phyloP scores from a whole-genome alignment of 805 yeast species.

The Hemisphaericaspora nanyangensis region DNA sequence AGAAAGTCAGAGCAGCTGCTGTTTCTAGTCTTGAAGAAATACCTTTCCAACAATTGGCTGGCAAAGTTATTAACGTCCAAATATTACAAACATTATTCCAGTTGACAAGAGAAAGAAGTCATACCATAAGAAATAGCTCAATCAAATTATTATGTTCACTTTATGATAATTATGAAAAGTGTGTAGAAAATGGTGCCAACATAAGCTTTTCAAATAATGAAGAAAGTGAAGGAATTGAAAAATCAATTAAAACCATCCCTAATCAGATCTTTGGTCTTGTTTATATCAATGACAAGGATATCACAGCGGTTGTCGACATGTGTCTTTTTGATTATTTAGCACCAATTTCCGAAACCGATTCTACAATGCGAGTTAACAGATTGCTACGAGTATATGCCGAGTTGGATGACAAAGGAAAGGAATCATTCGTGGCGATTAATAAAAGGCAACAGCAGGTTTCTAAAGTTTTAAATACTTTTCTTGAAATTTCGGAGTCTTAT shows the following conservation, averaged over 20 bases:
- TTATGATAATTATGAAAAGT: slow-evolving; percentile 42
- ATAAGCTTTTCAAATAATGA: slow-evolving; percentile 24
- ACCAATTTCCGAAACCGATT: slow-evolving; percentile 47
- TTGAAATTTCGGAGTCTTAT: slow-evolving; percentile 47
- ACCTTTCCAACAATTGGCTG: slow-evolving; percentile 43
- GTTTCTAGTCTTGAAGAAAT: slow-evolving; percentile 42
- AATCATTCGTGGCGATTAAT: slow-evolving; percentile 65
- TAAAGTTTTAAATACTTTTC: slow-evolving; percentile 44
- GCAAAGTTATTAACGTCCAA: slow-evolving; percentile 42
- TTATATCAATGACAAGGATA: slow-evolving; percentile 67
- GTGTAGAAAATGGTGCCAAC: slow-evolving; percentile 2
- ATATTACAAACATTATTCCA: slow-evolving; percentile 55
- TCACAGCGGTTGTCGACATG: slow-evolving; percentile 63
- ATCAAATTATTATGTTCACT: slow-evolving; percentile 52
- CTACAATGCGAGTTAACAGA: slow-evolving; percentile 48
- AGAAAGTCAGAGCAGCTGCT: slow-evolving; percentile 62
- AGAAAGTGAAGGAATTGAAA: slow-evolving; percentile 24
- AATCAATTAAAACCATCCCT: slow-evolving; percentile 52
- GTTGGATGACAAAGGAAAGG: slow-evolving; percentile 55
- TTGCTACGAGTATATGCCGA: slow-evolving; percentile 44
- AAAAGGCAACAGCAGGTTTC: slow-evolving; percentile 64
- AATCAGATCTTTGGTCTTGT: slow-evolving; percentile 58
- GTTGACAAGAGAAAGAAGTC: slow-evolving; percentile 67
- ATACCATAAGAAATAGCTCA: slow-evolving; percentile 58
- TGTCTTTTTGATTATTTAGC: slow-evolving; percentile 56